phyloP scores from a whole-genome alignment of 2,329 filamentous ascomycete genomes.

The Trichoderma citrinoviride region DNA sequence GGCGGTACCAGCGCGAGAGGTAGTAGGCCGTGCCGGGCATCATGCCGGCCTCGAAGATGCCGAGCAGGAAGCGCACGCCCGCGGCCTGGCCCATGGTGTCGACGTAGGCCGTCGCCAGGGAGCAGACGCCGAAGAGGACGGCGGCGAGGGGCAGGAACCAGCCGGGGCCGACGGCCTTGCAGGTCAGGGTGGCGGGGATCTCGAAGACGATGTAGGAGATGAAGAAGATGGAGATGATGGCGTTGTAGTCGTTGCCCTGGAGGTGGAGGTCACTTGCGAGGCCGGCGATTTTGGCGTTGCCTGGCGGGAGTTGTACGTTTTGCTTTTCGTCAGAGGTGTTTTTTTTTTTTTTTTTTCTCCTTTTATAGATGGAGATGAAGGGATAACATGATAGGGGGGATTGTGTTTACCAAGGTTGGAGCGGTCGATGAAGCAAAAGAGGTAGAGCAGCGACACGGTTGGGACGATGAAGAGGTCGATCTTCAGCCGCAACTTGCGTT shows the following conservation, averaged over 20 bases:
- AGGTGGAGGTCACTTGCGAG: slow-evolving; percentile 61
- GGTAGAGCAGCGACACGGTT: slow-evolving; percentile 63
- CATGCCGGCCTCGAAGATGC: slow-evolving; percentile 71
- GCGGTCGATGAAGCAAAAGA: slow-evolving; percentile 74
- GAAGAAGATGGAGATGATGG: slow-evolving; percentile 66
- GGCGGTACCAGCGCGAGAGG: slow-evolving; percentile 68
- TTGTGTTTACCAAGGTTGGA: slow-evolving; percentile 62
- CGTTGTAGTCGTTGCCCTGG: slow-evolving; percentile 65
- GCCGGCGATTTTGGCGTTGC: slow-evolving; percentile 66
- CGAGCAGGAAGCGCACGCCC: slow-evolving; percentile 65
- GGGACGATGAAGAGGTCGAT: slow-evolving; percentile 66
- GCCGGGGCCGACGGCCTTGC: slow-evolving; percentile 69
- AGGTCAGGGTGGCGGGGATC: slow-evolving; percentile 65
- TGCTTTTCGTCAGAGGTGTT: background rate
- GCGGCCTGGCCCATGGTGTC: slow-evolving; percentile 49
- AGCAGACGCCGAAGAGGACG: slow-evolving; percentile 61
- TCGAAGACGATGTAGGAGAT: slow-evolving; percentile 72
- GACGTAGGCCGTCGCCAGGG: slow-evolving; percentile 65
- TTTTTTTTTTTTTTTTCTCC: no score
- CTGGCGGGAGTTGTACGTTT: slow-evolving; percentile 37
- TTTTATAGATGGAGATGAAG: no score
- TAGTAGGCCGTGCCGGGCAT: slow-evolving; percentile 74
- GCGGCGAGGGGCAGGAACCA: slow-evolving; percentile 66
- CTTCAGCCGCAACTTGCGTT: slow-evolving; percentile 58
- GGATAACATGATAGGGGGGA: no score